A percentile compares a stretch with the other conserved stretches of the same genome.
Conservation (phyloP, 2,329 filamentous ascomycete genomes). For the Trichophaea hybrida region DNA sequence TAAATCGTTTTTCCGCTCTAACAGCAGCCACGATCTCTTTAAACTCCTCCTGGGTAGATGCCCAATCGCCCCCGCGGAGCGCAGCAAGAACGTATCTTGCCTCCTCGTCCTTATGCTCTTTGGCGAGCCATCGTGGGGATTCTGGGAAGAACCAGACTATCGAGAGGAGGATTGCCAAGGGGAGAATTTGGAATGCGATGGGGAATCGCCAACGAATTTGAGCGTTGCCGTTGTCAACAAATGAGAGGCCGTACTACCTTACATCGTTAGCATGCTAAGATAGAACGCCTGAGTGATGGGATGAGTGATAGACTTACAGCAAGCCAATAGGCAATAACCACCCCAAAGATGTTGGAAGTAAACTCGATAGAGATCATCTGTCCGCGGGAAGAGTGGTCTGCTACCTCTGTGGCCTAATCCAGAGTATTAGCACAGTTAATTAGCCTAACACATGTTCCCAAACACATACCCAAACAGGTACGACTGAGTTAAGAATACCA, state of each 20-base stretch:
- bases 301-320: slow-evolving; percentile 24
- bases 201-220: slow-evolving; percentile 46
- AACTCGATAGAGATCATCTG: slow-evolving; percentile 59
- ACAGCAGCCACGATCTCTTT: slow-evolving; percentile 52
- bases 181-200: slow-evolving; percentile 54
- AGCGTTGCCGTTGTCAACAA: slow-evolving; percentile 44
- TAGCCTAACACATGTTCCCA: not conserved
- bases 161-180: slow-evolving; percentile 43
- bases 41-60: slow-evolving; percentile 48
- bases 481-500: slow-evolving; percentile 55
- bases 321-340: slow-evolving; percentile 49
- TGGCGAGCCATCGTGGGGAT: slow-evolving; percentile 41
- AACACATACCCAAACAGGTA: slow-evolving; percentile 44
- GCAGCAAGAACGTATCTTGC: slow-evolving; percentile 50
- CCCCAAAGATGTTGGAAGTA: slow-evolving; percentile 57
- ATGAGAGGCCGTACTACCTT: slow-evolving; percentile 40
- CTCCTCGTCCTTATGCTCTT: slow-evolving; percentile 48
- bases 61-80: slow-evolving; percentile 43
- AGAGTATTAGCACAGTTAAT: not conserved
- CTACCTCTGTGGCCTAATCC: slow-evolving; percentile 46
- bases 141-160: slow-evolving; percentile 55
- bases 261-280: slow-evolving; percentile 11
- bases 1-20: slow-evolving; percentile 42
- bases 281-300: not conserved
- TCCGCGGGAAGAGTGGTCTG: slow-evolving; percentile 52